These are phyloP conservation scores for Fistulifera solaris DNA, from an alignment of 108 stramenopile species.

Conservation along the genomic window DNA sequence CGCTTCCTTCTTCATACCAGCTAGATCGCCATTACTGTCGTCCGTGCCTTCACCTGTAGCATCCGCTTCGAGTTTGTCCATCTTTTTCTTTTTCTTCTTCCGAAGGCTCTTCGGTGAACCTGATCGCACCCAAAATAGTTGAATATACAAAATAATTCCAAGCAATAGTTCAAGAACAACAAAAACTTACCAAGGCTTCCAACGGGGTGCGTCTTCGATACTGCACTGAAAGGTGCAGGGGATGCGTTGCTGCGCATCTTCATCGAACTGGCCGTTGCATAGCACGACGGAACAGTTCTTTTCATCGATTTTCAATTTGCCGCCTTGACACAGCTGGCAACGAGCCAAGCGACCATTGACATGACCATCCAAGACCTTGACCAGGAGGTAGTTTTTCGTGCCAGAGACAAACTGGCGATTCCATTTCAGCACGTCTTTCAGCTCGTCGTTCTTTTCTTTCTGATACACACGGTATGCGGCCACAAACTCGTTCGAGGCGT, in stretches of 20 bases:
- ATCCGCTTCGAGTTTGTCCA: slow-evolving; percentile 34
- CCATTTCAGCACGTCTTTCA: slow-evolving; percentile 68
- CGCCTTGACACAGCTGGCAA: slow-evolving; percentile 48
- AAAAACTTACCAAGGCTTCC: slow-evolving; percentile 17
- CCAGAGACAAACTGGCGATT: slow-evolving; percentile 52
- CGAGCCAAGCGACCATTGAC: slow-evolving; percentile 57
- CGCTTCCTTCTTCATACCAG: slow-evolving; percentile 21
- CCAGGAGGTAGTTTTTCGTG: slow-evolving; percentile 51
- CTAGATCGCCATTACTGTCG: slow-evolving; percentile 12
- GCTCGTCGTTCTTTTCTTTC: slow-evolving; percentile 35
- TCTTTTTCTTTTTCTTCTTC: slow-evolving; percentile 63
- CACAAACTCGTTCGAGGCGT: slow-evolving; percentile 1
- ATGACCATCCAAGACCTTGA: slow-evolving; percentile 60
- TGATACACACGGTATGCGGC: slow-evolving; percentile 22
- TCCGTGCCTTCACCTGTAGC: slow-evolving; percentile 17
- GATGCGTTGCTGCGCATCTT: slow-evolving; percentile 27
- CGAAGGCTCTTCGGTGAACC: slow-evolving; percentile 32
- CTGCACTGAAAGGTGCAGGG: slow-evolving; percentile 15
- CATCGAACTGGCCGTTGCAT: slow-evolving; percentile 63
- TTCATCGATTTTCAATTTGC: slow-evolving; percentile 46
- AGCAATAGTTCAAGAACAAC: neutral
- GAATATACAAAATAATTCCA: neutral
- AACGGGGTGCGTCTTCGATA: slow-evolving; percentile 14
- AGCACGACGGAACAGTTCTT: slow-evolving; percentile 27
- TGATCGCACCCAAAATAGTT: neutral